A percentile compares a stretch with the other conserved stretches of the same genome.
Evolutionary conservation across 371 early-diverging fungal genomes (phyloP).

Genomic region (Circinella minor): DNA sequence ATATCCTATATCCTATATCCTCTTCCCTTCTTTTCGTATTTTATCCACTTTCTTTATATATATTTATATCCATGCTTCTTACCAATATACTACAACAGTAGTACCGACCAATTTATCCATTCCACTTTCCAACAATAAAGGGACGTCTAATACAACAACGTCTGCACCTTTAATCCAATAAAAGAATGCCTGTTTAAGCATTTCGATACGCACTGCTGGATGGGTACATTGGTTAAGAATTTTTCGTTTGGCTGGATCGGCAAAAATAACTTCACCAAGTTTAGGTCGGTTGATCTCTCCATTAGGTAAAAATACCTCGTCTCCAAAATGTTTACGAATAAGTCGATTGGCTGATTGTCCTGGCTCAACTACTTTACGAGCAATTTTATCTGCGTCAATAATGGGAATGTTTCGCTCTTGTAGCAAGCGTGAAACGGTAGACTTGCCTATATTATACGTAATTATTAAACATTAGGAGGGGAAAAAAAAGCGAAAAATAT

Average conservation of each 20-base stretch:
- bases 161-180: slow-evolving; percentile 72
- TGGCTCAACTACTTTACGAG: slow-evolving; percentile 85
- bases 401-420: slow-evolving; percentile 68
- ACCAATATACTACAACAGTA: slow-evolving; percentile 86
- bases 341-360: slow-evolving; percentile 72
- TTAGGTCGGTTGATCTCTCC: slow-evolving; percentile 73
- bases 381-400: slow-evolving; percentile 92
- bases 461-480: too few relatives aligned
- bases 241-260: slow-evolving; percentile 70
- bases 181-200: slow-evolving; percentile 70
- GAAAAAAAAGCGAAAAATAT: background rate
- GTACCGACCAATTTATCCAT: slow-evolving; percentile 73
- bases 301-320: slow-evolving; percentile 63
- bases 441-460: slow-evolving; percentile 60
- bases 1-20: too few relatives aligned
- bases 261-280: slow-evolving; percentile 83
- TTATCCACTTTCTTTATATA: background rate
- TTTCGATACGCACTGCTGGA: slow-evolving; percentile 81
- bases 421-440: slow-evolving; percentile 78
- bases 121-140: slow-evolving; percentile 87
- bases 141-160: slow-evolving; percentile 89
- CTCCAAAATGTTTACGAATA: slow-evolving; percentile 80
- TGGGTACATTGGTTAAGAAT: slow-evolving; percentile 86
- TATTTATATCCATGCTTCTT: slow-evolving; percentile 15
- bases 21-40: background rate